Evolutionary conservation across 208 protist species (phyloP), one percentile per base, ranked within the genome.

Genomic region (Crithidia brevicula): DNA sequence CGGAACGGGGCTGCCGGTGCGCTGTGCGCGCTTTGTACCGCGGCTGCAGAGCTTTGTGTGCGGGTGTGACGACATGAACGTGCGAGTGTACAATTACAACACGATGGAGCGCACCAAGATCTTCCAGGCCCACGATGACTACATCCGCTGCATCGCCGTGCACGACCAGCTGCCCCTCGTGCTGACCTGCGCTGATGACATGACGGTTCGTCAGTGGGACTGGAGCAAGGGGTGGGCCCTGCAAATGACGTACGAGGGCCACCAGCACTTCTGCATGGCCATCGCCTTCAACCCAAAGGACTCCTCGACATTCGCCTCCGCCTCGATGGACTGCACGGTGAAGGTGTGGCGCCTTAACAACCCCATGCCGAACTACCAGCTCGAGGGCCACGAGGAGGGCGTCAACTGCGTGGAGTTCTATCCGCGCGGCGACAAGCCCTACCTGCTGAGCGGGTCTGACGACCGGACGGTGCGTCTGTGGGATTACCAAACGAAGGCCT

Each of bases 361-460:
- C 45, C 62, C 86, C 2, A 76, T 81, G 49, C 85, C 98, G 5
- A 98, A 99, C 80, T 99, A 99, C 74, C 98, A 98, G 22, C 88
- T 99, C 1, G 94, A 99, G 62, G 99, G 98, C 31, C 99, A 99
- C 79, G 94, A 98, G 42, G 96, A 98, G 61, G 98, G 98, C 54
- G 98, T 99, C n/a, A 99, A 99, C 82, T 99, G 95, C 74, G 86
- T 99, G 16, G 97, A 98, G 61, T 99, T 99, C 77, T 99, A 98
- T 68, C 82, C 83, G 1, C 97, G 95, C n/a, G 92, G 94, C 56
- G 98, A 99, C 61, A 99, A 99, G 77, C 98, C 98, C 7, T 99
- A 99, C 77, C 77, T 99, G 2, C 86, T 99, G 38, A 97, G 94
- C 42, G 98, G 98, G 13, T 96, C 96, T 25, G 98, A 99, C 74